Evolutionary conservation across 306 rosid species (phyloP), one percentile per base, ranked within the genome.

Genomic region (Crataegus laevigata): DNA sequence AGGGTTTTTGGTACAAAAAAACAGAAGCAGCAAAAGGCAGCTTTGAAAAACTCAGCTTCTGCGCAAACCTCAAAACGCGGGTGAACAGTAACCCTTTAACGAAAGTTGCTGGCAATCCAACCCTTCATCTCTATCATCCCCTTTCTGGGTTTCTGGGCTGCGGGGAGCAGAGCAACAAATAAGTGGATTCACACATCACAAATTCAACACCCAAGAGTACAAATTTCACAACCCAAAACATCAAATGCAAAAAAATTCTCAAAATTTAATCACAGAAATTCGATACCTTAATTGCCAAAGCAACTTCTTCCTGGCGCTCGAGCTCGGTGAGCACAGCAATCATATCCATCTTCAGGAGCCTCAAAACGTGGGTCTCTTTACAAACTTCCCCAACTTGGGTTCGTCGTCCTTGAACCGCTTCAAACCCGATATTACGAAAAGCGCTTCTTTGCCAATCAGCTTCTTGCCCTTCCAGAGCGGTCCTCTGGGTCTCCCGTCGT

Each of bases 391-490:
- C 70, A 92, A 85, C 85, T 68, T 89, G 38, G 90, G 96, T 22
- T 86, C 87, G 13, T 90, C 91, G 59, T 89, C 88, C 81, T 89
- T 90, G 64, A 94, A 92, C 84, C 93, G 85, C 83, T 92, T 92
- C 84, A 92, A 69, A 6, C 96, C 99, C 57, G 75, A 75, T 22
- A 94, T 78, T 21, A 85, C 99, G 76, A 82, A 90, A 15, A 92
- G 86, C 2, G 99, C 96, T 79, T 92, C 97, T 88, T 94, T 94
- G 2, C 96, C 97, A 26, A 92, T 85, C 64, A 92, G 79, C 84
- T 94, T 94, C 79, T 91, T 91, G 28, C 96, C 97, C 65, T 90
- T 90, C 99, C 97, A 94, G 75, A 94, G 99, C 22, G 99, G 96
- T 0, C 99, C 99, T 76, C 99, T 86, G 21, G 97, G 97, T 75